Evolutionary conservation across 177 flowering plant genomes (phyloP).

Genomic region (Vitis hybrid): DNA sequence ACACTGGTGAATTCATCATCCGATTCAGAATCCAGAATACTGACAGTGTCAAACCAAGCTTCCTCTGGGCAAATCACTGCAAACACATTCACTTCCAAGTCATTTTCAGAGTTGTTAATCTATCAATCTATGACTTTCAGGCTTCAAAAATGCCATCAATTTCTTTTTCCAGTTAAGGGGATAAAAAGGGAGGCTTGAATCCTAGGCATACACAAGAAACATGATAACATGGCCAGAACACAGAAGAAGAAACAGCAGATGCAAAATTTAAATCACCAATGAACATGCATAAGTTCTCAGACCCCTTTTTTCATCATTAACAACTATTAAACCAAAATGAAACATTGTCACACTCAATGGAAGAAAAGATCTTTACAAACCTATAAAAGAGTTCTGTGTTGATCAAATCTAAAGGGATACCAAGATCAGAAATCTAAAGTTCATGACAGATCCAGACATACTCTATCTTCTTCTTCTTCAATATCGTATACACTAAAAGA

Average conservation of each 20-base stretch:
- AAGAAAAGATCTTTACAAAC: neutral
- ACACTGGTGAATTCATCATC: conserved; percentile 94
- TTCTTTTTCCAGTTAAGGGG: no score
- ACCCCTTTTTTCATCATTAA: neutral
- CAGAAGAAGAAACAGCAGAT: no score
- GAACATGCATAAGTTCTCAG: neutral
- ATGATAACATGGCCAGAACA: no score
- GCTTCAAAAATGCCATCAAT: no score
- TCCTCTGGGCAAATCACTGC: conserved; percentile 79
- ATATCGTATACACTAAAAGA: neutral
- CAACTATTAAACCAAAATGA: neutral
- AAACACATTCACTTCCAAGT: conserved; percentile 16
- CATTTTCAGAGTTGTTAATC: neutral
- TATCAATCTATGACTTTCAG: no score
- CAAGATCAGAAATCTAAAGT: conserved; percentile 1
- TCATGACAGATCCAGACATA: neutral
- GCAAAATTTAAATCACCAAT: no score
- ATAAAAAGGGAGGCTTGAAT: no score
- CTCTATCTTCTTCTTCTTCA: neutral
- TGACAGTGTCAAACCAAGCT: conserved; percentile 86
- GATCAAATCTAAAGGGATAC: neutral
- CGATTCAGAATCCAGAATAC: conserved; percentile 86
- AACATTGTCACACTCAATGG: neutral
- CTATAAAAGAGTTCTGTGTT: neutral
- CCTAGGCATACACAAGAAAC: no score